Conservation (phyloP, 2,329 filamentous ascomycete species). For the Ophiostoma novo-ulmi region DNA sequence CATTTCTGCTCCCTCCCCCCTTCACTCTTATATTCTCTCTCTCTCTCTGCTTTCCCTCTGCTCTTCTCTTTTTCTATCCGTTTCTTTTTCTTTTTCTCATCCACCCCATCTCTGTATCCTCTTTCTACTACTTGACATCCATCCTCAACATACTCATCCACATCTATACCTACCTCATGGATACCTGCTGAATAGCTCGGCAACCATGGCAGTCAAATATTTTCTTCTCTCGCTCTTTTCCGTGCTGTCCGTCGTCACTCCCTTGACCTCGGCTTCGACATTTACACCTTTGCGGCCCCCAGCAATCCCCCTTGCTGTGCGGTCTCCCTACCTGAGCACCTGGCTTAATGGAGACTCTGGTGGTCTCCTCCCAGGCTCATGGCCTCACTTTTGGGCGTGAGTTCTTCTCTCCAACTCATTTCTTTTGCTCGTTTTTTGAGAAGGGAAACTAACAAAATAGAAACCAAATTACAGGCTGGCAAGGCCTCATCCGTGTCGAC, state of each 20-base stretch:
- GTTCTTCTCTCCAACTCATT: constrained; percentile 31
- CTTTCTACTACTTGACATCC: background rate
- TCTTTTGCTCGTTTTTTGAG: background rate
- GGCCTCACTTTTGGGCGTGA: constrained; percentile 65
- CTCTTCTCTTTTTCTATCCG: background rate
- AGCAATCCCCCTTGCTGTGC: constrained; percentile 60
- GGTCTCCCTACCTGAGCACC: constrained; percentile 67
- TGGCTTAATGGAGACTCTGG: constrained; percentile 62
- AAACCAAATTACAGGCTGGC: constrained; percentile 57
- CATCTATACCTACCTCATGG: background rate
- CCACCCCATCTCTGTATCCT: background rate
- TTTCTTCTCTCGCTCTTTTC: constrained; percentile 14
- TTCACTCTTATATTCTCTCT: background rate
- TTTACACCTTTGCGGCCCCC: constrained; percentile 35
- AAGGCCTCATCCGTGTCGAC: constrained; percentile 65
- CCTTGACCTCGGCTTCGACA: constrained; percentile 25
- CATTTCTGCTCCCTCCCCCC: background rate
- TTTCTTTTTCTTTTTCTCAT: background rate
- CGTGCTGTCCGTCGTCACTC: background rate
- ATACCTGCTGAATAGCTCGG: constrained; percentile 3
- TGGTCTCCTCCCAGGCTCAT: constrained; percentile 62
- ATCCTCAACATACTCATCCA: background rate
- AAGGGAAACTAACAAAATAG: constrained; percentile 32
- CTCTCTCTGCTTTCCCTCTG: background rate
- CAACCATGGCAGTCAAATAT: constrained; percentile 17